Conservation (phyloP, 345 rosid genomes). For the Camelina laxa region DNA sequence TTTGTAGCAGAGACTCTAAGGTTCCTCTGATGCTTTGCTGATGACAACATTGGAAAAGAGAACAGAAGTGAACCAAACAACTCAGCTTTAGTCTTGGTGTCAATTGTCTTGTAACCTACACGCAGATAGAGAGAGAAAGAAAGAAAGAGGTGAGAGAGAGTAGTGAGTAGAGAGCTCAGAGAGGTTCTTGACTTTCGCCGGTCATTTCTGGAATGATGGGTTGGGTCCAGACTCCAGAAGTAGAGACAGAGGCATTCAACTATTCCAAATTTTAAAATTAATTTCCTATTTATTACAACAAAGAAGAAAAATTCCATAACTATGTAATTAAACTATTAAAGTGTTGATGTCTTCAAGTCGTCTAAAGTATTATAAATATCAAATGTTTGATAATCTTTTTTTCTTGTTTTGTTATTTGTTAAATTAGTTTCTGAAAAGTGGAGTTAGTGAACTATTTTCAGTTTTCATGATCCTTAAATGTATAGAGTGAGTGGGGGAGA, state of each 20-base stretch:
- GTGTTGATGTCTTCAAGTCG: constrained; percentile 23
- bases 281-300: too few relatives aligned
- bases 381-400: not conserved
- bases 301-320: not conserved
- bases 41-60: constrained; percentile 44
- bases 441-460: constrained; percentile 25
- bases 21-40: constrained; percentile 40
- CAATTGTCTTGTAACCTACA: constrained; percentile 41
- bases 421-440: constrained; percentile 17
- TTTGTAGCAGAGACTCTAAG: constrained; percentile 35
- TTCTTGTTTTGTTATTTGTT: not conserved
- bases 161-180: constrained; percentile 40
- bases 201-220: constrained; percentile 45
- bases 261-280: not conserved
- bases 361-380: constrained; percentile 13
- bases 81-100: constrained; percentile 43
- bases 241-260: constrained; percentile 30
- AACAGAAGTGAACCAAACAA: constrained; percentile 21
- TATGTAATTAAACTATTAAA: constrained; percentile 15
- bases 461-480: constrained; percentile 28
- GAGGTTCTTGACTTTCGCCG: constrained; percentile 41
- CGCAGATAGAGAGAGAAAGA: constrained; percentile 25
- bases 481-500: constrained; percentile 32
- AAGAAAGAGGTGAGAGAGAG: constrained; percentile 18
- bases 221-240: constrained; percentile 36